Percentiles rank a stretch among this genome's conserved stretches.
Evolutionary conservation across 2,329 filamentous ascomycete genomes (phyloP).

Genomic region (Cordyceps fumosorosea): DNA sequence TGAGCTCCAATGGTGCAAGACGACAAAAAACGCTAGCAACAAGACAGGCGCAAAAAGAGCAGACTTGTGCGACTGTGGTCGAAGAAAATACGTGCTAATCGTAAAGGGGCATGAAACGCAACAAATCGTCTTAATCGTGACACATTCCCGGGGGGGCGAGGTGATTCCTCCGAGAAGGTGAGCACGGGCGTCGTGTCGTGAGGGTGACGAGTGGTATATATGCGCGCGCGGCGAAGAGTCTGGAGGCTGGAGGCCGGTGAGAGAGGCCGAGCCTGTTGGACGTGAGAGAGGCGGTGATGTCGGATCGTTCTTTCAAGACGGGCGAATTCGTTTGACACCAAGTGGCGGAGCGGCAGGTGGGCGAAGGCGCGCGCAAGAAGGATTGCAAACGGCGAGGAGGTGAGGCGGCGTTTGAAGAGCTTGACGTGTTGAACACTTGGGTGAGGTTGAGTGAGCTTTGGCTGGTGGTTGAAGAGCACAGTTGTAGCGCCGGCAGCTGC

Average conservation of each 20-base stretch:
- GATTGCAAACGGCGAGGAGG: constrained; percentile 4
- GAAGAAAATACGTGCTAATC: constrained; percentile 20
- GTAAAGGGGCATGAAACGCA: constrained; percentile 24
- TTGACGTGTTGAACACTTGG: background rate
- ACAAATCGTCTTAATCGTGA: constrained; percentile 21
- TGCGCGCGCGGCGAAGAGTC: background rate
- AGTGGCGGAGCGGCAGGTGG: constrained; percentile 1
- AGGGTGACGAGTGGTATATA: background rate
- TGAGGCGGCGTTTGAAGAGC: background rate
- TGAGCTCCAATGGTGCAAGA: background rate
- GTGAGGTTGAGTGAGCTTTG: background rate
- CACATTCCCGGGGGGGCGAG: constrained; percentile 12
- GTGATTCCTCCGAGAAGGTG: background rate
- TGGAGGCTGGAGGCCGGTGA: background rate
- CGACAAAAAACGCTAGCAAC: constrained; percentile 2
- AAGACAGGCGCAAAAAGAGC: background rate
- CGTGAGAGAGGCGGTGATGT: background rate
- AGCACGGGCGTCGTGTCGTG: background rate
- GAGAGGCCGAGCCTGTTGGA: background rate
- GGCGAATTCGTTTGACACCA: background rate
- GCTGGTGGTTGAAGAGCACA: background rate
- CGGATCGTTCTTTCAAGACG: background rate
- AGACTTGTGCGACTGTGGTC: constrained; percentile 2
- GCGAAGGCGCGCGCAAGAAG: background rate
- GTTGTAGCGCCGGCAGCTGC: background rate